Conservation (phyloP, 805 yeast species). For the Candida chauliodis region DNA sequence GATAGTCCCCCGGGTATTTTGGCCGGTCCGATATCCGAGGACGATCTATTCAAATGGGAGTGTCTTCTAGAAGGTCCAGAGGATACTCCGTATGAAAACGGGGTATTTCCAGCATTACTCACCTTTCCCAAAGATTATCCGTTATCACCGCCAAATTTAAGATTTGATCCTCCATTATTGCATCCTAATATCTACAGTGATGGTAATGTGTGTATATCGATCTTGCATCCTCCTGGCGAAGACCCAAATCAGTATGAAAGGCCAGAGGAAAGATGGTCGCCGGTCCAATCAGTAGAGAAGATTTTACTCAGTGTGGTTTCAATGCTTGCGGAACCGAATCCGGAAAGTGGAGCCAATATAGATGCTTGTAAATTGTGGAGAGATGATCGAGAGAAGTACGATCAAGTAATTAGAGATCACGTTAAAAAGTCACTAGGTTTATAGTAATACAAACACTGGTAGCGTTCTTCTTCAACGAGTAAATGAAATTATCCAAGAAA, state of each 20-base stretch:
- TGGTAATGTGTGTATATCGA: conserved; percentile 94
- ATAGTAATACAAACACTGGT: no score
- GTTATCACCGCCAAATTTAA: conserved; percentile 72
- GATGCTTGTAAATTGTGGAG: conserved; percentile 87
- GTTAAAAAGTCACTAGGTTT: conserved; percentile 73
- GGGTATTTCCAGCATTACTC: conserved; percentile 76
- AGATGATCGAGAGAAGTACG: conserved; percentile 69
- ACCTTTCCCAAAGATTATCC: conserved; percentile 80
- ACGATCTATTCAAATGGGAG: conserved; percentile 76
- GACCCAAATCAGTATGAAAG: conserved; percentile 94
- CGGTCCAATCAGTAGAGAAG: conserved; percentile 97
- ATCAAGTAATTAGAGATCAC: conserved; percentile 59
- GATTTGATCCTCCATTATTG: conserved; percentile 73
- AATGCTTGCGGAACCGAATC: conserved; percentile 96
- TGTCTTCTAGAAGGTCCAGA: conserved; percentile 81
- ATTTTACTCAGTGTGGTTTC: conserved; percentile 88
- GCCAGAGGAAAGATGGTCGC: conserved; percentile 97
- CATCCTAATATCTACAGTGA: conserved; percentile 95
- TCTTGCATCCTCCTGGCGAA: conserved; percentile 93
- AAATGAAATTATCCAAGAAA: conserved; percentile 5
- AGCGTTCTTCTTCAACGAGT: no score
- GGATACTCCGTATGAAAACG: conserved; percentile 82
- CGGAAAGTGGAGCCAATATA: conserved; percentile 91
- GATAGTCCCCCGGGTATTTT: conserved; percentile 95
- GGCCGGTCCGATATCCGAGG: conserved; percentile 84